Evolutionary conservation across 805 yeast genomes (phyloP).

Genomic region (Suhomyces sp.): DNA sequence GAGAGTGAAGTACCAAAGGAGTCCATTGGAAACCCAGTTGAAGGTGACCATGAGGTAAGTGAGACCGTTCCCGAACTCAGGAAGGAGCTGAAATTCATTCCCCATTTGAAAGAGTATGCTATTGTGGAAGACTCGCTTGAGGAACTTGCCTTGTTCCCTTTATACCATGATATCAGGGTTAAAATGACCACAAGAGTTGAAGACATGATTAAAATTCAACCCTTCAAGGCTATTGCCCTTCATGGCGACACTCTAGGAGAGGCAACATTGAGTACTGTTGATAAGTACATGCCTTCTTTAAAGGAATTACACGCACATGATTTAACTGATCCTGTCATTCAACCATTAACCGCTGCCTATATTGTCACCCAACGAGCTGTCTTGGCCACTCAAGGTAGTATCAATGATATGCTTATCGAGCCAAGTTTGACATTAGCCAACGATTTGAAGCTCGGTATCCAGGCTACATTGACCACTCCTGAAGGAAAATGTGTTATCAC

Average conservation of each 20-base stretch:
- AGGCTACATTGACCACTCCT: slow-evolving; percentile 25
- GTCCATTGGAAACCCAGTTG: slow-evolving; percentile 1
- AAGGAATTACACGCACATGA: slow-evolving; percentile 53
- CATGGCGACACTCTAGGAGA: slow-evolving; percentile 57
- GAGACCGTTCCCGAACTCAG: neutral
- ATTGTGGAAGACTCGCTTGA: slow-evolving; percentile 3
- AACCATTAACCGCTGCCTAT: slow-evolving; percentile 38
- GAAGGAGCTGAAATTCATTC: slow-evolving; percentile 9
- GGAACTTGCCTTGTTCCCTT: neutral
- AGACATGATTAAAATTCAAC: slow-evolving; percentile 16
- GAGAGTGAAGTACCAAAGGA: too few species aligned
- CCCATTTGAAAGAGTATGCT: slow-evolving; percentile 10
- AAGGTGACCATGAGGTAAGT: neutral
- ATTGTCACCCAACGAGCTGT: neutral
- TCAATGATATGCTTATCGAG: slow-evolving; percentile 20
- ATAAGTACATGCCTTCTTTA: slow-evolving; percentile 56
- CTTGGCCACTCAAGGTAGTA: neutral
- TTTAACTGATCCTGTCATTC: slow-evolving; percentile 45
- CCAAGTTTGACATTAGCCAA: slow-evolving; percentile 52
- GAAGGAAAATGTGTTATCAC: slow-evolving; percentile 61
- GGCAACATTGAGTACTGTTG: slow-evolving; percentile 54
- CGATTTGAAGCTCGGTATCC: slow-evolving; percentile 49
- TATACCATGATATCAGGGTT: neutral
- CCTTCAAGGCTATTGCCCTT: slow-evolving; percentile 45
- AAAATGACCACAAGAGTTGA: neutral